These are phyloP conservation scores for Skeletonema menzelii DNA, from an alignment of 108 stramenopile genomes.

Conservation along the genomic window DNA sequence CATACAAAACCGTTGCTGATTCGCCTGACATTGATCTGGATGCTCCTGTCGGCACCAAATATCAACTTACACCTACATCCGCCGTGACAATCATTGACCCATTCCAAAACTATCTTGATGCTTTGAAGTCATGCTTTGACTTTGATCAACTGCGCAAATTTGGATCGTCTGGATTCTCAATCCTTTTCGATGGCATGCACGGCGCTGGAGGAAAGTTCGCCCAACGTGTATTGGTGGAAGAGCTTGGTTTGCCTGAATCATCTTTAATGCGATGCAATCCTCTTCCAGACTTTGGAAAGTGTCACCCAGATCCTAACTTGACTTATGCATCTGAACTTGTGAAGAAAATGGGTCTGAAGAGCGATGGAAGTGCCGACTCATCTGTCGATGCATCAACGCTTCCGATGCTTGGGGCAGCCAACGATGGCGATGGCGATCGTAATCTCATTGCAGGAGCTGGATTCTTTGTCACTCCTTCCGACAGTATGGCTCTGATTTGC, in stretches of 20 bases:
- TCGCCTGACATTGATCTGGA: constrained; percentile 59
- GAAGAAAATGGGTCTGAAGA: constrained; percentile 86
- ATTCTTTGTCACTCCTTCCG: constrained; percentile 99
- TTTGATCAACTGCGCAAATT: constrained; percentile 83
- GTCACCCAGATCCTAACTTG: constrained; percentile 99
- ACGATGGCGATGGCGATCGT: constrained; percentile 99
- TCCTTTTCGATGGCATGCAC: constrained; percentile 99
- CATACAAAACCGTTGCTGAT: constrained; percentile 71
- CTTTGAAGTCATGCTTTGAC: constrained; percentile 94
- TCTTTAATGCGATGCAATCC: constrained; percentile 90
- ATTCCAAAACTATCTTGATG: constrained; percentile 79
- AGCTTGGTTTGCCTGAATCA: constrained; percentile 86
- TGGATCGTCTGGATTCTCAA: constrained; percentile 72
- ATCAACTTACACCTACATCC: constrained; percentile 59
- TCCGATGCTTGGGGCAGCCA: constrained; percentile 95
- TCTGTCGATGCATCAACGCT: constrained; percentile 37
- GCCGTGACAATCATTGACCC: constrained; percentile 88
- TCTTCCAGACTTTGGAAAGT: constrained; percentile 93
- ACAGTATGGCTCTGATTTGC: constrained; percentile 96
- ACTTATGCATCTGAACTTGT: constrained; percentile 96
- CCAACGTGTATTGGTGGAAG: constrained; percentile 86
- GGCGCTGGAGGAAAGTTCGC: constrained; percentile 99
- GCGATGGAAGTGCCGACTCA: constrained; percentile 76
- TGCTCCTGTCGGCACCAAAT: constrained; percentile 65
- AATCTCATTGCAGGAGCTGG: constrained; percentile 97